These are phyloP conservation scores for Eucalyptus pauciflora DNA, from an alignment of 345 rosid genomes.

Conservation along the genomic window DNA sequence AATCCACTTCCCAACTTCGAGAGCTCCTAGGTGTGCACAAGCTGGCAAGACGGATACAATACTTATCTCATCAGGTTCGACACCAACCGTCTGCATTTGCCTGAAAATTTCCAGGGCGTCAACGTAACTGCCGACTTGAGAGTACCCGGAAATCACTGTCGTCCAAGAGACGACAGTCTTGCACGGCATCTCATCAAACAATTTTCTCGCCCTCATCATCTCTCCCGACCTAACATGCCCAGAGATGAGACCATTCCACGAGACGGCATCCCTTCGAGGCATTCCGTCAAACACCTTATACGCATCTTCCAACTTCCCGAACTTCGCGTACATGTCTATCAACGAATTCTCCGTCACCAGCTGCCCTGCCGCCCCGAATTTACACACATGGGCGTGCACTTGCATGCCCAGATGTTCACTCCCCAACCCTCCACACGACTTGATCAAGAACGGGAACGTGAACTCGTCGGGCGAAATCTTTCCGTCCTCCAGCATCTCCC, in stretches of 20 bases:
- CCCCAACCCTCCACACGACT: slow-evolving; percentile 31
- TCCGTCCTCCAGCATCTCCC: slow-evolving; percentile 10
- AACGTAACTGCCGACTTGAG: slow-evolving; percentile 8
- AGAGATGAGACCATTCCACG: slow-evolving; percentile 46
- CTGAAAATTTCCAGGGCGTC: slow-evolving; percentile 38
- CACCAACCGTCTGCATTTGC: slow-evolving; percentile 18
- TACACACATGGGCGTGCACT: slow-evolving; percentile 29
- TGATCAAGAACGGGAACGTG: slow-evolving; percentile 44
- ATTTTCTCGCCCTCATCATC: slow-evolving; percentile 25
- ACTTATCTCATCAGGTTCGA: slow-evolving; percentile 42
- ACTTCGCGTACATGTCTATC: slow-evolving; percentile 32
- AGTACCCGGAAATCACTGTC: slow-evolving; percentile 44
- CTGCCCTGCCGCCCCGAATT: slow-evolving; percentile 23
- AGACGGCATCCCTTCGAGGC: slow-evolving; percentile 35
- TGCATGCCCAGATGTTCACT: slow-evolving; percentile 18
- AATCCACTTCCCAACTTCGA: slow-evolving; percentile 46
- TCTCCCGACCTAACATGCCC: slow-evolving; percentile 44
- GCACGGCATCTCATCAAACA: slow-evolving; percentile 26
- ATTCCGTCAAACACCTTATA: slow-evolving; percentile 43
- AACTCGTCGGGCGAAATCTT: slow-evolving; percentile 27
- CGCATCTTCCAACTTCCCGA: slow-evolving; percentile 22
- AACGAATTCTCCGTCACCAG: slow-evolving; percentile 33
- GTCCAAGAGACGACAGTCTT: slow-evolving; percentile 58
- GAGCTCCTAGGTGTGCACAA: slow-evolving; percentile 41
- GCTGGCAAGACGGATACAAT: slow-evolving; percentile 42